Evolutionary conservation across 202 grass and related monocot species (phyloP).

Genomic region (Zoysia matrella): DNA sequence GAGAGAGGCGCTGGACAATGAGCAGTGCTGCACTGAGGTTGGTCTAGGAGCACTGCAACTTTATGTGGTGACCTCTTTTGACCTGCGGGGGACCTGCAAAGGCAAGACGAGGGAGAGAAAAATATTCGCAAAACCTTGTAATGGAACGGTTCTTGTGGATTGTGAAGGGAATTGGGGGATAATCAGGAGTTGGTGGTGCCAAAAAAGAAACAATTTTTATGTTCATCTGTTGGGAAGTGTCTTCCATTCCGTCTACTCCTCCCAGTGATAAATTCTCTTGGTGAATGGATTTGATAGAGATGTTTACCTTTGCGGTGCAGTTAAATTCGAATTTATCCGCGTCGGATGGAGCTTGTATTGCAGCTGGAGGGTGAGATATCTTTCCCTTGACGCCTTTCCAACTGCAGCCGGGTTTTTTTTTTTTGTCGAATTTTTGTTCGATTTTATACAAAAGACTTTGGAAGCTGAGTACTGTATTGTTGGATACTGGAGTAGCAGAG

Average conservation of each 20-base stretch:
- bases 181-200: constrained; percentile 24
- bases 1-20: constrained; percentile 6
- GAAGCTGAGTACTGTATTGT: neutral
- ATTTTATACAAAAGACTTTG: neutral
- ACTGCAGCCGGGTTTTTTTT: neutral
- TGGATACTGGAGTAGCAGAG: no score
- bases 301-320: neutral
- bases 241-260: neutral
- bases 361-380: constrained; percentile 1
- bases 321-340: neutral
- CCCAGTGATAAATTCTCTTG: constrained; percentile 29
- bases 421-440: neutral
- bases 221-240: neutral
- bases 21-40: constrained; percentile 11
- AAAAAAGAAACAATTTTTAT: neutral
- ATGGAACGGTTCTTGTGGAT: constrained; percentile 41
- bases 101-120: neutral
- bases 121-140: constrained; percentile 2
- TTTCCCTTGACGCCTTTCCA: neutral
- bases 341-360: constrained; percentile 11
- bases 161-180: neutral
- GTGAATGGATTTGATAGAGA: constrained; percentile 28
- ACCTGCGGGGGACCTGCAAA: constrained; percentile 17
- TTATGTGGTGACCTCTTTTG: constrained; percentile 42
- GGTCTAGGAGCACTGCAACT: constrained; percentile 12